These are phyloP conservation scores for Brassica incana DNA, from an alignment of 345 rosid genomes.

Conservation along the genomic window DNA sequence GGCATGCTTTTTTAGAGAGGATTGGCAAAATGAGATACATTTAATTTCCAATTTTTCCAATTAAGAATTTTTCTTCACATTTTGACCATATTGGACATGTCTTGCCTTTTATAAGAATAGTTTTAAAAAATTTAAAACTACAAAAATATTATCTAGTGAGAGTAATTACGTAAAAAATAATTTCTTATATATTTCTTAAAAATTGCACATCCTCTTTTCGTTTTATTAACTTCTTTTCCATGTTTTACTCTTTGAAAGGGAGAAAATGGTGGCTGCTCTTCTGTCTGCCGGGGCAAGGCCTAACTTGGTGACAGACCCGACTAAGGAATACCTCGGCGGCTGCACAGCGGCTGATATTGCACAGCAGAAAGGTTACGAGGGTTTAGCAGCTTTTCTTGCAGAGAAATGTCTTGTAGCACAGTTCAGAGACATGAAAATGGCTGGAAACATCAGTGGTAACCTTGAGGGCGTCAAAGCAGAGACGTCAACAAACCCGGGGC, in stretches of 20 bases:
- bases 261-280: conserved; percentile 92
- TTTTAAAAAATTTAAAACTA: too few species aligned
- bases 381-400: conserved; percentile 82
- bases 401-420: conserved; percentile 87
- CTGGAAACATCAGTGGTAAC: conserved; percentile 80
- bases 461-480: conserved; percentile 52
- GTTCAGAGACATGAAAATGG: conserved; percentile 69
- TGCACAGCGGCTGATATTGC: conserved; percentile 90
- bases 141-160: too few species aligned
- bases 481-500: conserved; percentile 30
- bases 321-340: conserved; percentile 71
- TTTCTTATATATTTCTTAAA: too few species aligned
- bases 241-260: conserved; percentile 49
- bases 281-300: conserved; percentile 93
- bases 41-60: too few species aligned
- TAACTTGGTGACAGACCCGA: conserved; percentile 88
- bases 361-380: conserved; percentile 68
- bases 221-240: neutral
- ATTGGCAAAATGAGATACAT: too few species aligned
- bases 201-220: neutral
- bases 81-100: too few species aligned
- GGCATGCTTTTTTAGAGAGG: too few species aligned
- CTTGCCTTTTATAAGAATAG: too few species aligned
- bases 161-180: too few species aligned
- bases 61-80: too few species aligned